A percentile compares a stretch with the other conserved stretches of the same genome.
Evolutionary conservation across 805 yeast genomes (phyloP).

Genomic region (Pichia cephalocereana): DNA sequence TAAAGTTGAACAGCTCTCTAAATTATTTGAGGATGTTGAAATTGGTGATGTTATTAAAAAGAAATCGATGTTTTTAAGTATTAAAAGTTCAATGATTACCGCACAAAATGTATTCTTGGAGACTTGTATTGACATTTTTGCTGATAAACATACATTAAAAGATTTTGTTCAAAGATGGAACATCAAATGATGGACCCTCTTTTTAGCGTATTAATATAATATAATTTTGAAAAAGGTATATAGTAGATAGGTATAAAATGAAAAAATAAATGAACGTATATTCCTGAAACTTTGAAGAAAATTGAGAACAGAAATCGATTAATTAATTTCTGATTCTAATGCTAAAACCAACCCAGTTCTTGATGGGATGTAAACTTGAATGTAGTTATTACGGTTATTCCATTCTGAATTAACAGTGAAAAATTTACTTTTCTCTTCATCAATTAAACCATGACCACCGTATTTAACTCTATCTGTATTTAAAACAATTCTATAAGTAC

Average conservation of each 20-base stretch:
- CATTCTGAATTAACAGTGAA: slow-evolving; percentile 69
- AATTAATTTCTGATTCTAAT: slow-evolving; percentile 20
- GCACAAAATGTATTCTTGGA: slow-evolving; percentile 17
- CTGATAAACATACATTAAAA: not conserved
- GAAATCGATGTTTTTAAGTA: slow-evolving; percentile 18
- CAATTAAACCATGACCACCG: slow-evolving; percentile 79
- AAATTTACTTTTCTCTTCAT: slow-evolving; percentile 41
- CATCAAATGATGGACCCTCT: too few species aligned
- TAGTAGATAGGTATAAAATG: not conserved
- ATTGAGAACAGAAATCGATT: not conserved
- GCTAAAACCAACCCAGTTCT: slow-evolving; percentile 64
- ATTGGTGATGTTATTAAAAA: slow-evolving; percentile 19
- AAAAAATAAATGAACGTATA: not conserved
- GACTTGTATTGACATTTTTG: slow-evolving; percentile 17
- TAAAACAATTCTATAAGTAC: slow-evolving; percentile 64
- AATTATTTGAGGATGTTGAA: slow-evolving; percentile 26
- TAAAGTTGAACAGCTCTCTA: slow-evolving; percentile 25
- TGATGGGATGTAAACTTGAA: slow-evolving; percentile 76
- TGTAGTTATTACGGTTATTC: slow-evolving; percentile 69
- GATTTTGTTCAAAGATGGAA: slow-evolving; percentile 1
- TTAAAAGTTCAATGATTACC: slow-evolving; percentile 14
- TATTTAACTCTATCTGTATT: slow-evolving; percentile 61
- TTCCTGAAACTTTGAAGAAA: not conserved
- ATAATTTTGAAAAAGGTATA: not conserved
- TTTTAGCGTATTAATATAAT: too few species aligned